These are phyloP conservation scores for Penicillium atrosanguineum DNA, from an alignment of 495 filamentous ascomycete genomes.

Conservation along the genomic window DNA sequence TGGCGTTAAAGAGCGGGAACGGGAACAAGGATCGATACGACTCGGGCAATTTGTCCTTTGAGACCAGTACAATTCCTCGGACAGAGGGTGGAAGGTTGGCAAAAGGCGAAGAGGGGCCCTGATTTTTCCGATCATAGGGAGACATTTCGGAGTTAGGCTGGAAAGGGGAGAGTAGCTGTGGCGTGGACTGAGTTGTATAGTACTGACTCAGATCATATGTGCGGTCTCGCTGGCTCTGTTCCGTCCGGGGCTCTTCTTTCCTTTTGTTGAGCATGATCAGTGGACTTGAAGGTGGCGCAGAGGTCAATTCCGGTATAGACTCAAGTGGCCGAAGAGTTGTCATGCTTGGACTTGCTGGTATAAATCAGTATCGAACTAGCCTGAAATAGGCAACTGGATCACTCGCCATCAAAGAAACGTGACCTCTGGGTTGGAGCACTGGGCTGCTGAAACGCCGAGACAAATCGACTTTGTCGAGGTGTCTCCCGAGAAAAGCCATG, in stretches of 20 bases:
- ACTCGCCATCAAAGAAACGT: conserved; percentile 35
- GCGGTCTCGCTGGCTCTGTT: background rate
- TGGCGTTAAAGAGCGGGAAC: conserved; percentile 82
- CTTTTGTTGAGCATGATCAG: conserved; percentile 20
- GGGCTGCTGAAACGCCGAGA: background rate
- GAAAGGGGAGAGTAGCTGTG: background rate
- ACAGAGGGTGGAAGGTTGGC: conserved; percentile 37
- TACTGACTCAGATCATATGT: background rate
- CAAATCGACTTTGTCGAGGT: background rate
- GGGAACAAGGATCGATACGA: conserved; percentile 73
- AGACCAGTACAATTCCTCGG: conserved; percentile 72
- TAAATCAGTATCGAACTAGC: conserved; percentile 4
- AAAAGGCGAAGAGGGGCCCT: conserved; percentile 13
- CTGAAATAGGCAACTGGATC: background rate
- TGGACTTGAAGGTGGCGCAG: conserved; percentile 30
- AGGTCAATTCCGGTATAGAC: conserved; percentile 7
- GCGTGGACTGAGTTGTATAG: conserved; percentile 2
- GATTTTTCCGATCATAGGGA: background rate
- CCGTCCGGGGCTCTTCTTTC: background rate
- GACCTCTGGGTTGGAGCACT: conserved; percentile 15
- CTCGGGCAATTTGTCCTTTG: conserved; percentile 72
- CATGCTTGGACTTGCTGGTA: conserved; percentile 18
- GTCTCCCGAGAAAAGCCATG: background rate
- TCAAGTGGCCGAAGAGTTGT: conserved; percentile 19
- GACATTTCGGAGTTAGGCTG: background rate